phyloP scores from a whole-genome alignment of 768 basidiomycete genomes.

The Ramaria rubella region DNA sequence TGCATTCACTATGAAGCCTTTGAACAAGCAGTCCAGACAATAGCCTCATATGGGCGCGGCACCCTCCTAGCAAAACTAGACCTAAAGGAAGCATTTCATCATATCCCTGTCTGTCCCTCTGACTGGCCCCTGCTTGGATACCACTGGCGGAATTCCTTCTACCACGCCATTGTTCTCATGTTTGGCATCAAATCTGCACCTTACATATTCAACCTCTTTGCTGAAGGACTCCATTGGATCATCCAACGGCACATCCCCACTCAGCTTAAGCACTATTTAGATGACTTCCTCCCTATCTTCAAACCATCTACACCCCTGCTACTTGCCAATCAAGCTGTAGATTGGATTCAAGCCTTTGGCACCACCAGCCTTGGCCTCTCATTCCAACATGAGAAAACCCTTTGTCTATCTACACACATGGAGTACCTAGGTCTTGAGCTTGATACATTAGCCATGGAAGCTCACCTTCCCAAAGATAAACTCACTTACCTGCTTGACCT shows the following conservation, averaged over 20 bases:
- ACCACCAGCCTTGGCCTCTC: conserved; percentile 22
- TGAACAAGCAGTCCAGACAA: not conserved
- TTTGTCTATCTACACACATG: conserved; percentile 12
- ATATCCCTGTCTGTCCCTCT: no score
- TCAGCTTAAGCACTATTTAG: conserved; percentile 9
- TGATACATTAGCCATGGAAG: conserved; percentile 26
- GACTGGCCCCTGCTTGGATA: no score
- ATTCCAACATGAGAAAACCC: conserved; percentile 26
- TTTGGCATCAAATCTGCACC: conserved; percentile 28
- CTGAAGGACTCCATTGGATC: conserved; percentile 37
- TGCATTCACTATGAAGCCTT: conserved; percentile 27
- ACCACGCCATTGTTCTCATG: no score
- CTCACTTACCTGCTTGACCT: conserved; percentile 22
- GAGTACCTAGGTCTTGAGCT: conserved; percentile 19
- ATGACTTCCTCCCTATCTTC: conserved; percentile 28
- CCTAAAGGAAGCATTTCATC: no score
- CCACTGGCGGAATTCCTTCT: no score
- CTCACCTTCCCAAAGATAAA: conserved; percentile 28
- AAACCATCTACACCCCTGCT: not conserved
- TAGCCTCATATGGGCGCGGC: conserved; percentile 18
- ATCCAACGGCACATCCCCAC: conserved; percentile 25
- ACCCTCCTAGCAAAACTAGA: no score
- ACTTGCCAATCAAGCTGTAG: conserved; percentile 15
- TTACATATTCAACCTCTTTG: conserved; percentile 36
- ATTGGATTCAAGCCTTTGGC: conserved; percentile 27